Base-by-base conservation (phyloP, 352 stramenopile species). In the Pythium scleroteichum region DNA sequence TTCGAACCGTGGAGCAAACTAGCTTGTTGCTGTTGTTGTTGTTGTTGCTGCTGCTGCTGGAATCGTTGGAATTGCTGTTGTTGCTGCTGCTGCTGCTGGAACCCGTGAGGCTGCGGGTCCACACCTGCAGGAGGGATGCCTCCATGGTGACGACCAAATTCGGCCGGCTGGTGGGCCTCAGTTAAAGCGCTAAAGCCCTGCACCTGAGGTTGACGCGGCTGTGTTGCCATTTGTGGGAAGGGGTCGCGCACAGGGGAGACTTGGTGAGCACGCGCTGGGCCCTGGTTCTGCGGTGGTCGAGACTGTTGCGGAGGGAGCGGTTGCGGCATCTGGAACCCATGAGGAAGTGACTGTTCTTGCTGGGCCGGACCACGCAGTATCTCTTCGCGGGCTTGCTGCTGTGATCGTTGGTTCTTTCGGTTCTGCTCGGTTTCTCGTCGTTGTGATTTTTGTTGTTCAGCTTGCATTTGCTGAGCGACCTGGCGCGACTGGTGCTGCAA, bases 1-100 rank as follows among this genome's bases (percentile, higher is more conserved):
- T 24, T 49, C 2, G 54, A 54, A 27, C 54, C 54, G 35, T 62
- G 55, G 10, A 62, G 35, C 33, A 62, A 49, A 55, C 55, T n/a
- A 13, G 45, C 55, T 27, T 68, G 47, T 33, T 64, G 62, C 6
- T 59, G 46, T 40, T 46, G 32, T 20, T 44, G 38, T 12, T 44
- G 46, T 53, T 53, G 52, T 13, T 48, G 50, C 22, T 52, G 46
- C 33, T 55, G 45, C n/a, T 47, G 44, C 55, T 64, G 56, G 47
- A 45, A 64, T 23, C 39, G 56, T 19, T 63, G 55, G 55, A 56
- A 63, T 39, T 56, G 56, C 41, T 61, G 53, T 44, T 56, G 56
- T 33, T 62, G 53, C 33, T 56, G 46, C 22, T 63, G 54, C 23
- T 53, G 53, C 47, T 61, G 53, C 42, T 64, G 56, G 39, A 64